Evolutionary conservation across 352 stramenopile species (phyloP), one percentile per base, ranked within the genome.

Genomic region (Phytophthora aleatoria): DNA sequence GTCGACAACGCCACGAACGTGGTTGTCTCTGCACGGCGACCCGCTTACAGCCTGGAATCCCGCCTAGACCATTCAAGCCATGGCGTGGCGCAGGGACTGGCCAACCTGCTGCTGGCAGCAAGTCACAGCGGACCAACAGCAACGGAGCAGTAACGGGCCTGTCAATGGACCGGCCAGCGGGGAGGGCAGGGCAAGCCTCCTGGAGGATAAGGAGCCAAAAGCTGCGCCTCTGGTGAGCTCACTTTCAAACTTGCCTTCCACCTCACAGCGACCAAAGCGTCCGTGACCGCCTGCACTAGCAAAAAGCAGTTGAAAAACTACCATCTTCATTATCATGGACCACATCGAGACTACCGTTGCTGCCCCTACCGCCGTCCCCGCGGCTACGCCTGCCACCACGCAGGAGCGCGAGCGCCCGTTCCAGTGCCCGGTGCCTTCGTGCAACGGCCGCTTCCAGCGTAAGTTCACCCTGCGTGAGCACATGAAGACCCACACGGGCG

Each of bases 401-500:
- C 58, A 70, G 38, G 64, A 79, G 45, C 72, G 69, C 16, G 69
- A 77, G 33, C 73, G 73, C 16, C 73, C 73, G 53, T 81, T 81
- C 50, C 61, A 77, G 43, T 77, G 73, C 51, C 69, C 69, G 5
- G 69, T 80, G 35, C 72, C 72, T 13, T 68, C 65, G 27, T 80
- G 72, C 64, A 65, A 63, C 16, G 69, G 76, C 38, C 74, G 79
- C 56, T 90, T 90, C 73, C 79, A 88, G 50, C 81, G 81, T 66
- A 88, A 86, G 60, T 90, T 88, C 49, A 91, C 81, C 9, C 79
- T 91, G 58, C 86, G 71, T 48, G 82, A 91, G 53, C 84, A 92
- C 68, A 83, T 89, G 67, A 91, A 91, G 74, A 92, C 82, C 43
- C 84, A 92, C 74, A 91, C 84, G 57, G 84, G 84, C 39, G 84